A percentile compares a stretch with the other conserved stretches of the same genome.
Evolutionary conservation across 352 stramenopile genomes (phyloP).

Genomic region (Phytophthora ohioensis): DNA sequence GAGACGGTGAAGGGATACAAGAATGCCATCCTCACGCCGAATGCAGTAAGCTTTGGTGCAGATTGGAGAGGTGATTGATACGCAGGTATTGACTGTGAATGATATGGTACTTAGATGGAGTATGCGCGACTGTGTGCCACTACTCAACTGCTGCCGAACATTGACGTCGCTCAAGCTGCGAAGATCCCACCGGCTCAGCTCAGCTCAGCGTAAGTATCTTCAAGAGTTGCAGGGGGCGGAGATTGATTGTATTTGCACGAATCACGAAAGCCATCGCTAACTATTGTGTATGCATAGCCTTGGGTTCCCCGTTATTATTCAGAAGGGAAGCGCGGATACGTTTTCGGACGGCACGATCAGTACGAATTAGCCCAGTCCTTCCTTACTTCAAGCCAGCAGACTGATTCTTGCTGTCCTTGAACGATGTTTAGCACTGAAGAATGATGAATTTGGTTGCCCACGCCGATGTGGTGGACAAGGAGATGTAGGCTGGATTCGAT

Average conservation of each 20-base stretch:
- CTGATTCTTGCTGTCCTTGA: background rate
- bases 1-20: constrained; percentile 70
- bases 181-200: constrained; percentile 58
- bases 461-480: constrained; percentile 92
- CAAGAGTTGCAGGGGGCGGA: background rate
- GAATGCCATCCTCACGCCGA: constrained; percentile 95
- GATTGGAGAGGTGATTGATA: background rate
- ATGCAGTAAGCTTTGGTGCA: constrained; percentile 59
- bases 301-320: constrained; percentile 82
- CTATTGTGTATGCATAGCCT: constrained; percentile 47
- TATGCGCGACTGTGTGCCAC: constrained; percentile 80
- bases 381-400: background rate
- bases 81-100: constrained; percentile 14
- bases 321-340: constrained; percentile 84
- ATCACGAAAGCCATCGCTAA: background rate
- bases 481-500: constrained; percentile 63
- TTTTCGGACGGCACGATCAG: constrained; percentile 81
- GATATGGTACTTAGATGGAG: constrained; percentile 67
- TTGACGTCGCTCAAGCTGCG: constrained; percentile 61
- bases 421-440: constrained; percentile 54
- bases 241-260: background rate
- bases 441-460: constrained; percentile 74
- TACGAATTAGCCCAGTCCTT: constrained; percentile 31
- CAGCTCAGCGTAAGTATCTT: constrained; percentile 63
- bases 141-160: constrained; percentile 45